Evolutionary conservation across 208 protist genomes (phyloP), one percentile per base, ranked within the genome.

Genomic region (Acanthamoeba culbertsoni): DNA sequence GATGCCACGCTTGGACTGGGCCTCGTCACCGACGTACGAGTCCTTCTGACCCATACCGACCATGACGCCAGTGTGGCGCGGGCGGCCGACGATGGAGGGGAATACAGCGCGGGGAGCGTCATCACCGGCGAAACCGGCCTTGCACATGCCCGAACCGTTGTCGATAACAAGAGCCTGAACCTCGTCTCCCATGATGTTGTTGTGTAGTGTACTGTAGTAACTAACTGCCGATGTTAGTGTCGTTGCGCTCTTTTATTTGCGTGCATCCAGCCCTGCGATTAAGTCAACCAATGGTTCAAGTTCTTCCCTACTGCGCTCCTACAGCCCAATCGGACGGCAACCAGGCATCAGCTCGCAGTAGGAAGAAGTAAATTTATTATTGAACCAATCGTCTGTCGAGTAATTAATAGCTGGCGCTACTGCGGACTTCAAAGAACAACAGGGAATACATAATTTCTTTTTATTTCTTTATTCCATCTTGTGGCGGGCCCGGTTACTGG

Each of bases 61-160:
- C 97, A 99, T 99, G 35, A 98, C 98, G 73, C 97, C 97, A 68
- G 97, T 93, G 94, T 99, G 98, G 93, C 98, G 98, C 45, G 99
- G 98, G 71, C 98, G 97, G 59, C 99, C 98, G 57, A 95, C 94
- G 53, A 94, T 84, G 7, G 95, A 98, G 33, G 96, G 98, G 77
- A 99, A 98, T 28, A 98, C 96, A 40, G 97, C 96, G 71, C 98
- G 97, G 42, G 99, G 98, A 14, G 98, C 97, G 95, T 99, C 98
- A 93, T 99, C 98, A 57, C 98, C 98, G 40, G 97, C 98, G 86
- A 99, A 99, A 93, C 99, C 99, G 86, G 98, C 96, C 91, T 99
- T 98, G 86, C 97, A 99, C 94, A 96, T 96, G 94, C 96, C 95
- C 14, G 98, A 98, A 75, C 99, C 99, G 82, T 99, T 98, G 95